A percentile compares a stretch with the other conserved stretches of the same genome.
These are phyloP conservation scores for Debaryomycetaceae sp. DNA, from an alignment of 1,139 yeast genomes.

Conservation along the genomic window DNA sequence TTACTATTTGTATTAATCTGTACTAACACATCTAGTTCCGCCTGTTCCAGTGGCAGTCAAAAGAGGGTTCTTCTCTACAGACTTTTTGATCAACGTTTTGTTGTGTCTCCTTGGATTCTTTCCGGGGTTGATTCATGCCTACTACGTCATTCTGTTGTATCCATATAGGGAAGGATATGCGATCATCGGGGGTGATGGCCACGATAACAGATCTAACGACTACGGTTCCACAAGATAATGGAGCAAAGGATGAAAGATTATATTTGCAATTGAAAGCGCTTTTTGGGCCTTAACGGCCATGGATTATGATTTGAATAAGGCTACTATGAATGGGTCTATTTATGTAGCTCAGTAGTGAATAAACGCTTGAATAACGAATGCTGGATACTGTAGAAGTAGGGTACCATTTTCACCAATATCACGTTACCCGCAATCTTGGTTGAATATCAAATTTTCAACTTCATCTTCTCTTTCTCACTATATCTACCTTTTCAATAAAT, in stretches of 20 bases:
- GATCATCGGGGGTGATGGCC: conserved; percentile 30
- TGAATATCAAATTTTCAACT: background rate
- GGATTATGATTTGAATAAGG: no score
- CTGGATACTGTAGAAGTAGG: no score
- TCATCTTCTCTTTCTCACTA: no score
- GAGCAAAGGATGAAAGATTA: no score
- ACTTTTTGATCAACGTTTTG: conserved; percentile 69
- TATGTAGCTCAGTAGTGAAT: no score
- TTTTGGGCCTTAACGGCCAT: no score
- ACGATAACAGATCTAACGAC: conserved; percentile 21
- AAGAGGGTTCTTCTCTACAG: conserved; percentile 70
- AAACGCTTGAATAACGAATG: no score
- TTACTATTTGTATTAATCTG: no score
- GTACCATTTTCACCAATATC: no score
- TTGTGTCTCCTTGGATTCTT: conserved; percentile 74
- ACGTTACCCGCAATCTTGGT: background rate
- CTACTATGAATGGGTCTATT: no score
- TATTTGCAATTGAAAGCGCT: no score
- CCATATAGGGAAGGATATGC: conserved; percentile 43
- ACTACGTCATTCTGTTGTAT: conserved; percentile 56
- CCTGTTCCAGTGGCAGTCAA: conserved; percentile 80
- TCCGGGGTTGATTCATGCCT: conserved; percentile 72
- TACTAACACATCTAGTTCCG: conserved; percentile 44
- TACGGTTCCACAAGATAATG: conserved; percentile 23
- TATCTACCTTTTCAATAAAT: no score